A percentile compares a stretch with the other conserved stretches of the same genome.
Evolutionary conservation across 1,139 yeast species (phyloP).

Genomic region (Magnusiomyces tetraspermus): DNA sequence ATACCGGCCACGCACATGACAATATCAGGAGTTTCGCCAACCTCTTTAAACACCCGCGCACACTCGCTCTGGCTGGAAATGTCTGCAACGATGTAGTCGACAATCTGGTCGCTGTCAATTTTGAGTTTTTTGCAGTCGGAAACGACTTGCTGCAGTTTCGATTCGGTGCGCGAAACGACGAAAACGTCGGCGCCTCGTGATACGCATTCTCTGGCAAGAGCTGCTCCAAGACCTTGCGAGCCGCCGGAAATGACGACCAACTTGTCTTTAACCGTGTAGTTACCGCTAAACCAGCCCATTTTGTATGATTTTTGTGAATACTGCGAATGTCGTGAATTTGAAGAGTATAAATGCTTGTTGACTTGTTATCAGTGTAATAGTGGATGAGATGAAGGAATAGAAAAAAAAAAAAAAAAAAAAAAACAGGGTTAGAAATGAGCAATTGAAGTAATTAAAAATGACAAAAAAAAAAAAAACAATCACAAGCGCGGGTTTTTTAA

Average conservation of each 20-base stretch:
- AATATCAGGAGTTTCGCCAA: slow-evolving; percentile 47
- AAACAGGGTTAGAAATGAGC: too few species aligned
- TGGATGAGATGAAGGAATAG: too few species aligned
- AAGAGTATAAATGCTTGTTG: too few species aligned
- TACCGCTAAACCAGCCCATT: slow-evolving; percentile 16
- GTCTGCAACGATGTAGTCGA: slow-evolving; percentile 54
- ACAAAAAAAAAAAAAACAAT: too few species aligned
- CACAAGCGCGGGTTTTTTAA: too few species aligned
- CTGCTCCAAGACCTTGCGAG: slow-evolving; percentile 88
- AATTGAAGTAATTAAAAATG: too few species aligned
- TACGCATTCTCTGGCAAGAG: slow-evolving; percentile 56
- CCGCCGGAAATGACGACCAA: slow-evolving; percentile 84
- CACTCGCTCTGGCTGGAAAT: slow-evolving; percentile 42
- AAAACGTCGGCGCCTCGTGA: slow-evolving; percentile 53
- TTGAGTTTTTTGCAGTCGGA: slow-evolving; percentile 34
- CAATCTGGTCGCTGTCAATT: slow-evolving; percentile 27
- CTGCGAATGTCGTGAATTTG: too few species aligned
- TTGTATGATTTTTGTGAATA: too few species aligned
- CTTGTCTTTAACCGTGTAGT: slow-evolving; percentile 26
- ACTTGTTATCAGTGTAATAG: too few species aligned
- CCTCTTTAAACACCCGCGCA: slow-evolving; percentile 34
- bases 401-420: too few species aligned
- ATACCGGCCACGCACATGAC: slow-evolving; percentile 85
- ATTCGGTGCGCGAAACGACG: slow-evolving; percentile 64
- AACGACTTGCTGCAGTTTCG: slow-evolving; percentile 45